Conservation (phyloP, 306 rosid species). For the Vicia faba region DNA sequence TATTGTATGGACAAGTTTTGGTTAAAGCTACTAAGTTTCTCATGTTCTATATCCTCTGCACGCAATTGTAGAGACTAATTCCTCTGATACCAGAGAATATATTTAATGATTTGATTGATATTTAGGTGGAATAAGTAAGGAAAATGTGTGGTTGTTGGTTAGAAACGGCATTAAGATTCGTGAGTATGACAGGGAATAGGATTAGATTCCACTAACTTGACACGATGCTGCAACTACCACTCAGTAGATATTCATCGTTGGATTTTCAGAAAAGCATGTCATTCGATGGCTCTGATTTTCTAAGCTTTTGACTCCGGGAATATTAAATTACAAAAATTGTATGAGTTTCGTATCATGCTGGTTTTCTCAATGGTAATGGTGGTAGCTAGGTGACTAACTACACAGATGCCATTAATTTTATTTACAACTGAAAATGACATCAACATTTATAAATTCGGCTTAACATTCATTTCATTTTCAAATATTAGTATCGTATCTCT, state of each 20-base stretch:
- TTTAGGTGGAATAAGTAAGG: no score
- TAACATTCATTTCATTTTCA: neutral
- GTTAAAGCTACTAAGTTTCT: constrained; percentile 34
- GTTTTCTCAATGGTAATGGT: neutral
- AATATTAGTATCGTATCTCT: no score
- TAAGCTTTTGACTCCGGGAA: neutral
- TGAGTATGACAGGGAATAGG: neutral
- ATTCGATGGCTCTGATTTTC: constrained; percentile 10
- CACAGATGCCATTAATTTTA: constrained; percentile 34
- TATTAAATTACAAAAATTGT: neutral
- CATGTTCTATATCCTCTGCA: constrained; percentile 4
- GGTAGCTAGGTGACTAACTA: constrained; percentile 24
- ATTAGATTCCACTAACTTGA: constrained; percentile 14
- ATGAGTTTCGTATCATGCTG: constrained; percentile 14
- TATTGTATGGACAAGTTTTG: constrained; percentile 24
- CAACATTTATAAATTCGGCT: constrained; percentile 31
- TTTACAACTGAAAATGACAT: constrained; percentile 41
- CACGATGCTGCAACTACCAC: constrained; percentile 29
- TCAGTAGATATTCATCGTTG: constrained; percentile 21
- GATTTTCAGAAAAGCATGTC: constrained; percentile 8
- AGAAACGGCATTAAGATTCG: constrained; percentile 32
- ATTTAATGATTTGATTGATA: no score
- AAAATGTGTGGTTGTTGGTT: constrained; percentile 30
- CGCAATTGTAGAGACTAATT: no score
- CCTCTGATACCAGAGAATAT: no score